Conservation (phyloP, 495 filamentous ascomycete genomes). For the Aspergillus sclerotiicarbonarius region DNA sequence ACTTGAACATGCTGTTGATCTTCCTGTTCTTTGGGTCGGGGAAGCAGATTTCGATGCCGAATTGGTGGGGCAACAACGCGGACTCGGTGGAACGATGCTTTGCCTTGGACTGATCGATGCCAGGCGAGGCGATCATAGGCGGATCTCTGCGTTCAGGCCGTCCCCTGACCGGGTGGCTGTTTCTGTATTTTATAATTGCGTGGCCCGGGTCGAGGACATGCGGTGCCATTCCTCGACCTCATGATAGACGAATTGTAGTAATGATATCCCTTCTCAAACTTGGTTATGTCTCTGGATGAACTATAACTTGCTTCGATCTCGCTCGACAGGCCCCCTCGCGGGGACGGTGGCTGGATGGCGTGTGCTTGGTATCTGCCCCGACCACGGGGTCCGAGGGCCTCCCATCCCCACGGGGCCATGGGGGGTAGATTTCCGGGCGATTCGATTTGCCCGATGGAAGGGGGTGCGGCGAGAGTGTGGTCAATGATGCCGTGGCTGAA, state of each 20-base stretch:
- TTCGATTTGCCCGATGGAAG: background rate
- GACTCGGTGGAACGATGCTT: conserved; percentile 37
- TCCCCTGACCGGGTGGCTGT: background rate
- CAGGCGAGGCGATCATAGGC: background rate
- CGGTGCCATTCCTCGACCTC: background rate
- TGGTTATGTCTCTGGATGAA: background rate
- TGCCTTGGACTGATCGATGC: conserved; percentile 21
- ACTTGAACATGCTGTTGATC: conserved; percentile 54
- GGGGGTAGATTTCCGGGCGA: background rate
- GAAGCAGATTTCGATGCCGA: conserved; percentile 52
- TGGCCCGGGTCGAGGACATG: background rate
- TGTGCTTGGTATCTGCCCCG: background rate
- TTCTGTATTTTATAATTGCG: background rate
- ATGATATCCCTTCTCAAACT: background rate
- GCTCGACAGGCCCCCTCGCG: background rate
- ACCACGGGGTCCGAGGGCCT: background rate
- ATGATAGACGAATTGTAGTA: background rate
- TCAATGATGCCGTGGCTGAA: background rate
- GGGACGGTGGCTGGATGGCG: background rate
- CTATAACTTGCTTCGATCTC: background rate
- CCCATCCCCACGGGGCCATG: background rate
- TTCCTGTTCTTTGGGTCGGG: conserved; percentile 55
- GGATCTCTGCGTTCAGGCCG: background rate
- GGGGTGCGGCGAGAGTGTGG: background rate
- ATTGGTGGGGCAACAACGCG: conserved; percentile 56